These are phyloP conservation scores for Talaromyces stipitatus DNA, from an alignment of 495 filamentous ascomycete species.

Conservation along the genomic window DNA sequence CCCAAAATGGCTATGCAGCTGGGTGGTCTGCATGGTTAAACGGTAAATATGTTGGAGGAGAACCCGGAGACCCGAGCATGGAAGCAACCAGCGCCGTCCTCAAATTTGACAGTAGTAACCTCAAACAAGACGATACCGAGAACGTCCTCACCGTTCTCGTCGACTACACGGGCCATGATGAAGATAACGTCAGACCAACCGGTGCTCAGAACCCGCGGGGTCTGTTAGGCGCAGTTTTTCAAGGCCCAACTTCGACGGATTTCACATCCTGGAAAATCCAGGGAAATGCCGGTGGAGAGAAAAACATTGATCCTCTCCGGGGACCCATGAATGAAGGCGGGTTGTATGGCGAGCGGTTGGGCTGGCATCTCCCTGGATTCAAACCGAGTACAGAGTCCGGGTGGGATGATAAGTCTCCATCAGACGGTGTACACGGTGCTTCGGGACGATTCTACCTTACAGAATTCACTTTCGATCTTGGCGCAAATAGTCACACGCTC, in stretches of 20 bases:
- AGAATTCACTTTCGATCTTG: conserved; percentile 44
- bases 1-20: conserved; percentile 54
- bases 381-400: conserved; percentile 31
- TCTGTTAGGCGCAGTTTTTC: conserved; percentile 48
- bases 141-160: conserved; percentile 61
- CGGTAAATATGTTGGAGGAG: conserved; percentile 44
- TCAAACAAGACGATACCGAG: conserved; percentile 31
- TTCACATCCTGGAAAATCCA: conserved; percentile 63
- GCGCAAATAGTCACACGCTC: conserved; percentile 14
- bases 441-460: conserved; percentile 56
- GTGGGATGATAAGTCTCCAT: conserved; percentile 22
- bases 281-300: conserved; percentile 65
- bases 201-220: conserved; percentile 62
- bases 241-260: conserved; percentile 24
- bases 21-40: conserved; percentile 51
- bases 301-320: conserved; percentile 53
- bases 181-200: conserved; percentile 48
- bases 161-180: conserved; percentile 65
- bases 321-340: conserved; percentile 71
- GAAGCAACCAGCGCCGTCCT: conserved; percentile 14
- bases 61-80: conserved; percentile 39
- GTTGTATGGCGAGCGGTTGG: conserved; percentile 56
- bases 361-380: conserved; percentile 57
- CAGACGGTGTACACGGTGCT: conserved; percentile 42
- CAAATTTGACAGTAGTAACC: conserved; percentile 28